These are phyloP conservation scores for Mercurialis annua DNA, from an alignment of 345 rosid genomes.

Conservation along the genomic window DNA sequence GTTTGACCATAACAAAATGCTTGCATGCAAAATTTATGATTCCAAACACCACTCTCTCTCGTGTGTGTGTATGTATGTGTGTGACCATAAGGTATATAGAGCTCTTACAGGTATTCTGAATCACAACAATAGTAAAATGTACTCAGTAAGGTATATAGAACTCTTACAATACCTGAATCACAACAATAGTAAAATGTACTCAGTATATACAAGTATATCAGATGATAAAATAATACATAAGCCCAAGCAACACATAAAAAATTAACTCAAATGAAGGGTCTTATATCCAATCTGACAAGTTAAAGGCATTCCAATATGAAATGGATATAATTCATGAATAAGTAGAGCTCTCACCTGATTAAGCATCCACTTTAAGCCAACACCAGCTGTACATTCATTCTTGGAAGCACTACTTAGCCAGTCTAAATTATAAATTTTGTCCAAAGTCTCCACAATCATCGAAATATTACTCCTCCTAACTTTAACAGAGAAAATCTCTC, in stretches of 20 bases:
- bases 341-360: slow-evolving; percentile 65
- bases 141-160: background rate
- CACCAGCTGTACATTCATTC: slow-evolving; percentile 95
- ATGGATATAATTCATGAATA: background rate
- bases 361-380: slow-evolving; percentile 99
- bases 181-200: background rate
- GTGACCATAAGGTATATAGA: background rate
- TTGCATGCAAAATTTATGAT: background rate
- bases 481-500: slow-evolving; percentile 94
- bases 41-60: background rate
- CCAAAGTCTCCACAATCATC: slow-evolving; percentile 71
- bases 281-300: background rate
- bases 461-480: slow-evolving; percentile 76
- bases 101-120: background rate
- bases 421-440: slow-evolving; percentile 75
- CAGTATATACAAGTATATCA: background rate
- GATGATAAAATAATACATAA: background rate
- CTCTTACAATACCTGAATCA: background rate
- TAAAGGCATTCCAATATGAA: slow-evolving; percentile 4
- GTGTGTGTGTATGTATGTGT: background rate
- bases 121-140: background rate
- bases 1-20: too few relatives aligned
- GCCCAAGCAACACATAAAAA: background rate
- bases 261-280: background rate
- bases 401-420: slow-evolving; percentile 97